Base-by-base conservation (phyloP, 1,284 basidiomycete species). In the Moesziomyces sp. region DNA sequence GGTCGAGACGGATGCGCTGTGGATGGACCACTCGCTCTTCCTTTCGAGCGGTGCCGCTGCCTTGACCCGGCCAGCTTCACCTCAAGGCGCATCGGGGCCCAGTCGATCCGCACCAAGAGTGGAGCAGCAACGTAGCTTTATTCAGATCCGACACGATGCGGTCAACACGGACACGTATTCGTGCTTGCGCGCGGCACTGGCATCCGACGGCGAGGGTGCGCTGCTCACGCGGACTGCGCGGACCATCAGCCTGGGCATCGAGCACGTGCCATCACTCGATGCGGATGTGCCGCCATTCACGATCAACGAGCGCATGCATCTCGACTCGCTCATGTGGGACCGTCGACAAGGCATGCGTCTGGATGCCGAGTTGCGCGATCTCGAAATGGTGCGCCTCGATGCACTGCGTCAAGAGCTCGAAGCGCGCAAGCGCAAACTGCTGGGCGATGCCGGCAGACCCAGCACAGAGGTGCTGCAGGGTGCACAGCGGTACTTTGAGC, bases 241-340 rank as follows among this genome's bases (percentile, higher is more conserved):
- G 5, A 64, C 58, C 23, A 56, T 75, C 53, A 58, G 56, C 35
- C 59, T 75, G 59, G 58, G 44, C 21, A 30, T 75, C 45, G 72
- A 70, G 5, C 72, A 75, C 30, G 10, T 47, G 16, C 38, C 60
- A 9, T 46, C 53, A 0, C 40, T 46, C 9, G 52, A 55, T 1
- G 63, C 55, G 5, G 46, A 50, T 10, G 55, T 49, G 11, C 45
- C 61, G 21, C 66, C 61, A 0, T 64, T 75, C 19, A 48, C 51
- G 23, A 55, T 75, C 48, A 50, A 71, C 26, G 61, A 70, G 26
- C 50, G 58, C 47, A 59, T 75, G n/a, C 50, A 67, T 26, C 57
- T 75, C n/a, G 72, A 75, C 30, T 70, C 72, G 30, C 35, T 75
- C 14, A 70, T 75, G 67, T 75, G 72, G 72, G 60, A 71, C 38